Percentiles rank a stretch among this genome's conserved stretches.
Conservation (phyloP, 73 alveolate genomes). For the Paramecium tetraurelia region DNA sequence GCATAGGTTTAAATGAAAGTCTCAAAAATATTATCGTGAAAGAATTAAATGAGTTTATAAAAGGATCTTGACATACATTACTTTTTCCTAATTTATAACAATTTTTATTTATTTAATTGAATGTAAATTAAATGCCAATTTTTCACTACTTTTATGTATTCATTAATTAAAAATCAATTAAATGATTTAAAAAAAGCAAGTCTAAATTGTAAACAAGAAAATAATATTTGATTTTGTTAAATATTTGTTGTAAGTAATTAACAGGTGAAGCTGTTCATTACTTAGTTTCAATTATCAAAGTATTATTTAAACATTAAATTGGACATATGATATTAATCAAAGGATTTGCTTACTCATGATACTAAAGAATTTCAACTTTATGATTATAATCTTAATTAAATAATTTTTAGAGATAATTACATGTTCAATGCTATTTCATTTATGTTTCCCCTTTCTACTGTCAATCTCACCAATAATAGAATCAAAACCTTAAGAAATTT, state of each 20-base stretch:
- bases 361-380: background rate
- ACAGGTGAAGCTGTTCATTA: background rate
- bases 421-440: background rate
- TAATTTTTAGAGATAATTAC: background rate
- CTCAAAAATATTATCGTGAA: too few species aligned
- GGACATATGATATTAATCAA: background rate
- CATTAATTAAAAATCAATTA: background rate
- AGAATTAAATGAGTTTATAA: background rate
- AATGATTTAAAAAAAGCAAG: background rate
- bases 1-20: background rate
- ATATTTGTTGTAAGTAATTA: background rate
- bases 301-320: background rate
- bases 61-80: background rate
- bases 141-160: too few species aligned
- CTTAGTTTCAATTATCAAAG: background rate
- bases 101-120: too few species aligned
- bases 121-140: too few species aligned
- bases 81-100: too few species aligned
- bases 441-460: slow-evolving; percentile 39
- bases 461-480: background rate
- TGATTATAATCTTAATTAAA: background rate
- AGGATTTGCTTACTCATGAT: background rate
- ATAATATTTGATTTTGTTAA: background rate
- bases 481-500: background rate
- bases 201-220: background rate